These are phyloP conservation scores for Lobosporangium transversale DNA, from an alignment of 192 early-diverging fungal species.

Conservation along the genomic window DNA sequence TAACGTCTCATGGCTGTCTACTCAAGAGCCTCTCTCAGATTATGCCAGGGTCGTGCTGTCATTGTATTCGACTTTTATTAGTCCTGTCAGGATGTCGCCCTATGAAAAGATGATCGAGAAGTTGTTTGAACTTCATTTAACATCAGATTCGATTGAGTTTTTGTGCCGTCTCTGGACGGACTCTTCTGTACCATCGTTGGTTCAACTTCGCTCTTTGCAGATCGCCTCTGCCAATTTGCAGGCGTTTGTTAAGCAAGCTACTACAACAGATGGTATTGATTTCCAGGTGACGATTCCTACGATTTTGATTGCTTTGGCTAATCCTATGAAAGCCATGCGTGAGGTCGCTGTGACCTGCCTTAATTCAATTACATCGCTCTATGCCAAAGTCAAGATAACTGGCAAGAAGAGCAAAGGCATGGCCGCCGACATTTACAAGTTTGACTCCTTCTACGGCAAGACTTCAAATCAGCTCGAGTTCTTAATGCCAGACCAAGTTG, in stretches of 20 bases:
- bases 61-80: constrained; percentile 54
- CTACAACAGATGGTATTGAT: constrained; percentile 47
- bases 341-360: constrained; percentile 70
- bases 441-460: constrained; percentile 53
- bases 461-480: constrained; percentile 43
- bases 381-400: constrained; percentile 55
- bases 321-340: constrained; percentile 68
- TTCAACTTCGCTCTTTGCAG: constrained; percentile 64
- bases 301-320: constrained; percentile 72
- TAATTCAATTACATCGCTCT: constrained; percentile 51
- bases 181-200: constrained; percentile 13
- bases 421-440: constrained; percentile 35
- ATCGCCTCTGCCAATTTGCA: constrained; percentile 62
- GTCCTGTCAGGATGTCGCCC: constrained; percentile 35
- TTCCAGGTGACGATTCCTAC: constrained; percentile 77
- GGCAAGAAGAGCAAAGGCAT: constrained; percentile 51
- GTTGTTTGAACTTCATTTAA: constrained; percentile 52
- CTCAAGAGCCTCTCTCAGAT: constrained; percentile 14
- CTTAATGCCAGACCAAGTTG: constrained; percentile 23
- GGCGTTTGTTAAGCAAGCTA: constrained; percentile 29
- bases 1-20: constrained; percentile 24
- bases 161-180: constrained; percentile 56
- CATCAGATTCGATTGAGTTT: constrained; percentile 53
- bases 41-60: constrained; percentile 25
- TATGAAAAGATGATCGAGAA: constrained; percentile 53